These are phyloP conservation scores for Ascomycota sp. DNA, from an alignment of 2,329 filamentous ascomycete genomes.

Conservation along the genomic window DNA sequence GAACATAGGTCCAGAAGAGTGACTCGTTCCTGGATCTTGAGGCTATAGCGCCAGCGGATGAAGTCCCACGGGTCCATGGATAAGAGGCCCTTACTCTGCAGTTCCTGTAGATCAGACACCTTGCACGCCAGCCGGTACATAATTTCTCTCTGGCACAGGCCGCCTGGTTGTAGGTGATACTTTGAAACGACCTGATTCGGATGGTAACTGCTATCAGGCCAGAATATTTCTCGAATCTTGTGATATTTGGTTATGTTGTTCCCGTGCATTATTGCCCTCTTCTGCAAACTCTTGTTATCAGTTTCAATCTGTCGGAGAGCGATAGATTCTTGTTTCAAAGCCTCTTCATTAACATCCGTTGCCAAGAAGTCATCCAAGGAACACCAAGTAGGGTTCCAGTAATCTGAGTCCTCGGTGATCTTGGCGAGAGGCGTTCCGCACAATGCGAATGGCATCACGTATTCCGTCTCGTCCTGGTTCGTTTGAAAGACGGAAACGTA, in stretches of 20 bases:
- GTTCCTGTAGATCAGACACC: constrained; percentile 10
- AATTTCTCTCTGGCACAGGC: constrained; percentile 13
- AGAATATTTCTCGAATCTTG: constrained; percentile 16
- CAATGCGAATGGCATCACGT: constrained; percentile 7
- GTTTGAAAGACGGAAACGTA: constrained; percentile 5
- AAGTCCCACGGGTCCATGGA: constrained; percentile 18
- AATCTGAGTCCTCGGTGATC: constrained; percentile 9
- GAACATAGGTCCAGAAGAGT: constrained; percentile 2
- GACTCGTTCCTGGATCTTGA: constrained; percentile 4
- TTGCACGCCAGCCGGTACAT: constrained; percentile 16
- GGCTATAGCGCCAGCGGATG: constrained; percentile 13
- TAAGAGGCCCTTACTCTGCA: constrained; percentile 8
- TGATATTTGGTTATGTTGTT: constrained; percentile 14
- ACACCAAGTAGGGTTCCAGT: constrained; percentile 12
- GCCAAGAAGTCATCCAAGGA: constrained; percentile 11
- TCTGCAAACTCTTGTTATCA: constrained; percentile 1
- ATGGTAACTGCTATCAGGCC: constrained; percentile 9
- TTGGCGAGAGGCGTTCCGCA: constrained; percentile 9
- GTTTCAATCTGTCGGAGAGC: constrained; percentile 1
- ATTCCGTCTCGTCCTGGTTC: constrained; percentile 7
- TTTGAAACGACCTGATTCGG: constrained; percentile 17
- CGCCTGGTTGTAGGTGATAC: constrained; percentile 9
- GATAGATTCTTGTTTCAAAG: constrained; percentile 4
- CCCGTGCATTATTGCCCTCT: constrained; percentile 6
- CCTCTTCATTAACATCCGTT: constrained; percentile 6